Percentiles rank a stretch among this genome's conserved stretches.
Evolutionary conservation across 306 rosid species (phyloP).

Genomic region (Lithocarpus polystachyus): DNA sequence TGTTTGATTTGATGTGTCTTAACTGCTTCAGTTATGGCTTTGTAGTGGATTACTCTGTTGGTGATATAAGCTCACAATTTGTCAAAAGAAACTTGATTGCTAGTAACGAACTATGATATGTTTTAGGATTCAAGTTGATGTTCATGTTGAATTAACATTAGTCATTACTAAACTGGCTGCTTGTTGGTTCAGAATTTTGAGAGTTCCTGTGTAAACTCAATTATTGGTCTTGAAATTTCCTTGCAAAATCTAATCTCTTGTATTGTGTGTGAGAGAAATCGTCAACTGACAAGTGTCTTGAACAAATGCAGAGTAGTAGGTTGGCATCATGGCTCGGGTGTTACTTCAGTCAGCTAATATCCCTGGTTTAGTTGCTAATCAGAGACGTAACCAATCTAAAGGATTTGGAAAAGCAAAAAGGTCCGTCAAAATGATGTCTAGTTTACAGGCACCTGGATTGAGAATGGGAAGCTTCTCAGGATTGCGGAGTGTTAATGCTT

Average conservation of each 20-base stretch:
- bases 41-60: background rate
- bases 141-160: background rate
- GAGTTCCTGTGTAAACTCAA: background rate
- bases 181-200: background rate
- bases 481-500: conserved; percentile 55
- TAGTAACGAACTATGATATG: background rate
- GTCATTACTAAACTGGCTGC: background rate
- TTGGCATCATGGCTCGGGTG: conserved; percentile 67
- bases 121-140: background rate
- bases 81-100: background rate
- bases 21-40: background rate
- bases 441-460: conserved; percentile 42
- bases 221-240: background rate
- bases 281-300: conserved; percentile 11
- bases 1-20: background rate
- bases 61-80: background rate
- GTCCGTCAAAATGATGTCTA: conserved; percentile 52
- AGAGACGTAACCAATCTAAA: conserved; percentile 48
- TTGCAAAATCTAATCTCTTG: background rate
- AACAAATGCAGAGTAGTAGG: conserved; percentile 28
- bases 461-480: conserved; percentile 68
- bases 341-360: conserved; percentile 77
- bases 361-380: conserved; percentile 54
- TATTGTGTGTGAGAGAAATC: background rate
- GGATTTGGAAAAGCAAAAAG: conserved; percentile 58